Percentiles rank a stretch among this genome's conserved stretches.
Conservation (phyloP, 2,329 filamentous ascomycete species). For the Penicillium sp. region DNA sequence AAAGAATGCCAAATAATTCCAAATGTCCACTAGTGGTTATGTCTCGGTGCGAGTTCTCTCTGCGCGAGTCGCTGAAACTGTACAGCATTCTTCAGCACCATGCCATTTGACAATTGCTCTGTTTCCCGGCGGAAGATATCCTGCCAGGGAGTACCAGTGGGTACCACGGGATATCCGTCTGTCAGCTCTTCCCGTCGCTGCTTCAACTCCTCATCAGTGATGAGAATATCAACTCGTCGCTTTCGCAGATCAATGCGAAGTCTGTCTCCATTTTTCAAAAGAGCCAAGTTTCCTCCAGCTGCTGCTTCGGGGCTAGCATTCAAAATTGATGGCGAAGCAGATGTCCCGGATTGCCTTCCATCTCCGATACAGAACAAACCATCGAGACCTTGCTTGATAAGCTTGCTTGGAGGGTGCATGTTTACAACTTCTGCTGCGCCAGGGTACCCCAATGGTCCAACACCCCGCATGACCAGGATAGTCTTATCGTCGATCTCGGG, state of each 20-base stretch:
- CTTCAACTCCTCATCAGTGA: conserved; percentile 41
- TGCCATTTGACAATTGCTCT: conserved; percentile 50
- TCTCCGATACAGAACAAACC: conserved; percentile 59
- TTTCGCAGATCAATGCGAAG: conserved; percentile 56
- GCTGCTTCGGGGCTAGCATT: conserved; percentile 61
- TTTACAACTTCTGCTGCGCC: conserved; percentile 59
- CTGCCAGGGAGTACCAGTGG: conserved; percentile 51
- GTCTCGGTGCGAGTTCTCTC: conserved; percentile 41
- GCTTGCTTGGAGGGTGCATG: conserved; percentile 53
- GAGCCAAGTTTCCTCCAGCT: conserved; percentile 57
- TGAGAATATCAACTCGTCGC: conserved; percentile 54
- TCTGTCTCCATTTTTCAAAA: conserved; percentile 55
- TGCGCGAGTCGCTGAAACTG: conserved; percentile 54
- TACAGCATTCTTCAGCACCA: conserved; percentile 52
- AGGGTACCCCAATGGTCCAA: conserved; percentile 55
- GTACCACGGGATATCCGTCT: neutral
- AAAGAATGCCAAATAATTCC: neutral
- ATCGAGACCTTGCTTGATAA: conserved; percentile 51
- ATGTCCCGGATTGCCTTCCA: conserved; percentile 60
- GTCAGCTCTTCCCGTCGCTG: conserved; percentile 26
- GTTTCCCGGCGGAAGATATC: conserved; percentile 55
- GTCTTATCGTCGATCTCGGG: conserved; percentile 44
- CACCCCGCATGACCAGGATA: conserved; percentile 55
- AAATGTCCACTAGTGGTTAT: conserved; percentile 43
- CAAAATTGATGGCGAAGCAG: conserved; percentile 58